Evolutionary conservation across 805 yeast genomes (phyloP), one percentile per base, ranked within the genome.

Genomic region (Candida michaelii): DNA sequence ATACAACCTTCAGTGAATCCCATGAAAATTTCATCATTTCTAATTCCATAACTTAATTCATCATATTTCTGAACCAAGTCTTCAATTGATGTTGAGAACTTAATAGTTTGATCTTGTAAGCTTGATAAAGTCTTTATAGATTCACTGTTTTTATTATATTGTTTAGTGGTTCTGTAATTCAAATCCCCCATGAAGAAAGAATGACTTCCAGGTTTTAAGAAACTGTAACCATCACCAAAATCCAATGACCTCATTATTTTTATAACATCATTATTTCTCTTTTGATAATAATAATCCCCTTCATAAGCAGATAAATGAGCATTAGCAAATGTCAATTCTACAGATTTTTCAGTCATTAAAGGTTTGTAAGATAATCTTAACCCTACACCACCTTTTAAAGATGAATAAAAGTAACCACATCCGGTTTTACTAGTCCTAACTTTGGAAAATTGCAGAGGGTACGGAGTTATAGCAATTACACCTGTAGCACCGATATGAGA

Each of bases 261-360:
- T 25, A 62, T 50, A 27, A 79, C 67, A 54, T 85, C 82, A 3
- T 54, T 47, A 51, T 84, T 79, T 33, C 98, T 68, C 42, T 65
- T 56, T 11, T 55, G 51, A 30, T 69, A 65, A 49, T 76, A 64
- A 12, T 51, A 47, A 3, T 60, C 60, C 2, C 95, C 95, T 58
- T 88, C 96, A 51, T 79, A 77, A 0, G 98, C 97, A 24, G 81
- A 74, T 38, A 90, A 62, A 66, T 90, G 98, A 3, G 83, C 77
- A 30, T 73, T 65, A 2, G 83, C 81, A 64, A 89, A 79, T 0
- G 93, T 82, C 45, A 80, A 65, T 32, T 67, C 74, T 0, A 59
- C 62, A 1, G 52, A 14, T 3, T 51, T 48, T 11, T 46, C 51
- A 1, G 55, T 51, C 50, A 2, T 54, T 52, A 5, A 40, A 3